Conservation (phyloP, 345 rosid species). For the Rubroshorea leprosula region DNA sequence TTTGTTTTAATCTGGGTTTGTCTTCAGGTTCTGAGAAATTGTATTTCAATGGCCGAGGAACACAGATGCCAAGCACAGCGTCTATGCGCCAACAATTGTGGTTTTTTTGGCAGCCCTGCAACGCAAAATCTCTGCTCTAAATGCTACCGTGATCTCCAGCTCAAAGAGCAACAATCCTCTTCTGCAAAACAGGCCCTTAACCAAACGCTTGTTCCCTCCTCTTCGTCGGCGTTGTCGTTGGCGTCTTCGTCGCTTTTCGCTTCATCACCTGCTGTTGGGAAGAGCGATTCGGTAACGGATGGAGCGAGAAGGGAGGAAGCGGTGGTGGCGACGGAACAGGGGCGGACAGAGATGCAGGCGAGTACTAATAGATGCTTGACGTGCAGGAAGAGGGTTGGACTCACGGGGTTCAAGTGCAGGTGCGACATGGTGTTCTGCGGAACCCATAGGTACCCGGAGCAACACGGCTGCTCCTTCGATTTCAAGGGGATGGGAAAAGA, state of each 20-base stretch:
- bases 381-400: conserved; percentile 34
- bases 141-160: conserved; percentile 25
- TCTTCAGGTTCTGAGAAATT: neutral
- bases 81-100: conserved; percentile 30
- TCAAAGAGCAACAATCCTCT: conserved; percentile 24
- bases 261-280: neutral
- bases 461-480: conserved; percentile 29
- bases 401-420: conserved; percentile 29
- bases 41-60: neutral
- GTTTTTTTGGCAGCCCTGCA: conserved; percentile 34
- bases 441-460: conserved; percentile 29
- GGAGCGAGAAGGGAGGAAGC: too few species aligned
- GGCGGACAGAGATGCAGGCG: conserved; percentile 9
- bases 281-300: conserved; percentile 1
- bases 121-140: conserved; percentile 32
- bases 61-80: neutral
- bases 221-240: neutral
- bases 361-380: conserved; percentile 21
- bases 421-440: conserved; percentile 32
- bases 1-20: neutral
- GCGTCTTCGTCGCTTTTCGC: neutral
- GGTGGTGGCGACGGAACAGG: neutral
- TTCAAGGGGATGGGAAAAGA: conserved; percentile 26
- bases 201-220: conserved; percentile 18
- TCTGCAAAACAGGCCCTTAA: conserved; percentile 26